Evolutionary conservation across 1,139 yeast species (phyloP), one percentile per base, ranked within the genome.

Genomic region (Nakaseomyces bracarensis): DNA sequence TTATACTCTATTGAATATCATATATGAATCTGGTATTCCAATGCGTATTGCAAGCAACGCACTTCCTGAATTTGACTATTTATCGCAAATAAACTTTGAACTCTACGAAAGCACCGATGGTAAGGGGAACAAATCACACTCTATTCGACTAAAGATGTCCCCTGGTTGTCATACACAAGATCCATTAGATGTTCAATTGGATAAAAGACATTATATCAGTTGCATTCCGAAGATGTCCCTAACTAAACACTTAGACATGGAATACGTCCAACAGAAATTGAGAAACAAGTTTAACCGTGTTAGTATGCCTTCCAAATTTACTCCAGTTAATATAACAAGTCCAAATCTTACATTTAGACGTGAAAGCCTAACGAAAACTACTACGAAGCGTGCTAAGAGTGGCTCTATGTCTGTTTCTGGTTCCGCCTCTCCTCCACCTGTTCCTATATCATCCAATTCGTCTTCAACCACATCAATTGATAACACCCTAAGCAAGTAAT

Each of bases 121-220:
- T 36, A 65, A 71, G 8, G 77, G 79, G 7, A 80, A 77, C 38
- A 87, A 87, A 66, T 82, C 83, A 53, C 95, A 87, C 60, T 80
- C 95, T 1, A 81, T 93, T 41, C 74, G 97, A 55, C 72, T 93
- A 48, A 81, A 94, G 14, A 72, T 93, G 52, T 84, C 96, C 2
- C 97, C 98, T 0, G 99, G 99, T 26, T 93, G 98, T 64, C 96
- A 93, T 63, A 87, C 97, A 0, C 95, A 87, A 57, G 95, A 91
- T 63, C 98, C 98, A 14, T 71, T 93, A 49, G 98, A 93, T 65
- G 95, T 93, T 36, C 96, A 91, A 64, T 71, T 93, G 38, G 98
- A 93, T 64, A 93, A 87, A 40, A 91, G 87, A 61, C 99, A 93
- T 64, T 91, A 93, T 65, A 91, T 93, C 51, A 91, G 96, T 14